Evolutionary conservation across 1,284 basidiomycete species (phyloP), one percentile per base, ranked within the genome.

Genomic region (Rhizoctonia solani): DNA sequence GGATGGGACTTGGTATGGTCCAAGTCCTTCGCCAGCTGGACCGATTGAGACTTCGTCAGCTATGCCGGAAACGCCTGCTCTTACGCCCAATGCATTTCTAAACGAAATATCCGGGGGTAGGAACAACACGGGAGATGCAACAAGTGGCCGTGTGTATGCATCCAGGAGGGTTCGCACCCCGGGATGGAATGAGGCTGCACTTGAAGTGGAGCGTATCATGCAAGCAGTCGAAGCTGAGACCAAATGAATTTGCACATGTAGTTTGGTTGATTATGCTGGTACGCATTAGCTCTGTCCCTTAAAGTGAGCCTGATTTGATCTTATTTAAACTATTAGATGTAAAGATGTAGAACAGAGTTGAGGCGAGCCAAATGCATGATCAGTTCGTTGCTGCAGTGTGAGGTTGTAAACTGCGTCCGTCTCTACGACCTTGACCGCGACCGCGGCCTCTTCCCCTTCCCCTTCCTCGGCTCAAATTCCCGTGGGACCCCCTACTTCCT

Each of bases 1-100:
- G 14, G 70, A 71, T 53, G 70, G 70, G 23, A 71, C 70, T 11
- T 71, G 70, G 70, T 61, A 34, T 50, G 56, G 50, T 6, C 59
- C 59, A 16, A 49, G 13, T 21, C 49, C 59, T 4, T 16, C 34
- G 25, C 49, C 59, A 5, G 23, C 37, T 16, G 34, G 27, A 16
- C 9, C 59, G 23, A 27, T 65, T 23, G 59, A 53, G 34, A 65
- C 59, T 1, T 53, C 59, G 19, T 65, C 59, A 8, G 59, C 59
- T 14, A 65, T 65, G 59, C 30, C 49, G 25, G 59, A 65, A 25
- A 65, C 59, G 11, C 59, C 59, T 8, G 50, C 49, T 11, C 8
- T 65, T 19, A 65, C 59, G 21, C 59, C 59, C 16, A 53, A 47
- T 16, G 47, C 49, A 16, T 65, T 65, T 23, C 41, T 44, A 19